Percentiles rank a stretch among this genome's conserved stretches.
Conservation (phyloP, 148 eudicot genomes). For the Fagopyrum esculentum region DNA sequence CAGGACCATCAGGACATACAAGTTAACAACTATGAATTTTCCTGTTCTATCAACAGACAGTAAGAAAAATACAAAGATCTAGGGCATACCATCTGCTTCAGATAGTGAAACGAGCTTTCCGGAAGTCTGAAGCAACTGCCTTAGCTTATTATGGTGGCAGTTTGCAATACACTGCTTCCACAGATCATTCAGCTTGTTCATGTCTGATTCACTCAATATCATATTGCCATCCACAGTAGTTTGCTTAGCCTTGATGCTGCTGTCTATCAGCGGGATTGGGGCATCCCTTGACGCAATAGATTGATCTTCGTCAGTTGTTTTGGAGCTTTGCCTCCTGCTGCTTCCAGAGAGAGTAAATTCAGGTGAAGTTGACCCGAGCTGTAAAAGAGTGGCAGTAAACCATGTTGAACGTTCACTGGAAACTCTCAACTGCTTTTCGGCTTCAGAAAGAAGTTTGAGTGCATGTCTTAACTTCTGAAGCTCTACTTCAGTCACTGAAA, state of each 20-base stretch:
- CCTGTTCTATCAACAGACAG: not conserved
- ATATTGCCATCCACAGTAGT: constrained; percentile 26
- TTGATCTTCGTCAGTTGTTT: constrained; percentile 70
- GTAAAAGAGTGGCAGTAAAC: constrained; percentile 96
- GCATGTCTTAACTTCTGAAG: constrained; percentile 83
- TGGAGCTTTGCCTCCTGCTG: constrained; percentile 81
- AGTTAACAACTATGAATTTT: too few relatives aligned
- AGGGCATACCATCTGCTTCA: constrained; percentile 62
- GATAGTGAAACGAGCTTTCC: constrained; percentile 80
- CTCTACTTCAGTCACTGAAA: constrained; percentile 73
- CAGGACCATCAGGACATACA: too few relatives aligned
- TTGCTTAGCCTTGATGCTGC: constrained; percentile 24
- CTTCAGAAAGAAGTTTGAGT: constrained; percentile 87
- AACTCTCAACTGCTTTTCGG: constrained; percentile 90
- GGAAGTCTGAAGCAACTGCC: constrained; percentile 63
- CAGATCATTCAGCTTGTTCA: constrained; percentile 51
- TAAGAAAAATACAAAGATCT: too few relatives aligned
- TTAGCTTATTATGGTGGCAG: constrained; percentile 81
- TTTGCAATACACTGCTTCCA: constrained; percentile 77
- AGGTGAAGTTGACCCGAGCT: constrained; percentile 82
- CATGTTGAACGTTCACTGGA: constrained; percentile 94
- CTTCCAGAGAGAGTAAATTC: constrained; percentile 75
- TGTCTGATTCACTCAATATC: constrained; percentile 28
- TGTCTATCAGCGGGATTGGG: constrained; percentile 22
- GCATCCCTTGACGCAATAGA: constrained; percentile 53